Base-by-base conservation (phyloP, 257 asterid species). In the Asclepias syriaca region DNA sequence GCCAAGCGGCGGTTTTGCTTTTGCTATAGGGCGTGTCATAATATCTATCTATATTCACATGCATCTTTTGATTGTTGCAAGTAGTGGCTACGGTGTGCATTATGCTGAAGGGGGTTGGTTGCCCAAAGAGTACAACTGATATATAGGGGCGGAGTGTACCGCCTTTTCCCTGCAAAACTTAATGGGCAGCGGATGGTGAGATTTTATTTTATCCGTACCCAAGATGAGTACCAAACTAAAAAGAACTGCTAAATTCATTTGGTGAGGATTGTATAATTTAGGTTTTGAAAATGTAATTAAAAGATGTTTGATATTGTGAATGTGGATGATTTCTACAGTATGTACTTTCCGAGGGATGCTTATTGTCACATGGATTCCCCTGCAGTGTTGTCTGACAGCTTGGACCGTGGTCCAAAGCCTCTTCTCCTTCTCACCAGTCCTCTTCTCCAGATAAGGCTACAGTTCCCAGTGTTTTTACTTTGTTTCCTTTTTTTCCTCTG, bases 391-490 rank as follows among this genome's bases (percentile, higher is more conserved):
- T 70, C 84, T 82, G 86, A 77, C 84, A 82, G 77, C 24, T 82
- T 77, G 77, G 86, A 79, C 86, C 82, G 56, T 74, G 84, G 86
- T 74, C 82, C 84, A 66, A 58, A n/a, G 61, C 48, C 57, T n/a
- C 19, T 0, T 32, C 67, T 12, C 8, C 65, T 34, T 24, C 72
- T 61, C 75, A 43, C 57, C 40, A 37, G 83, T 79, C 75, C 74
- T 78, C 79, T 54, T 81, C 83, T 76, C 79, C 83, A 66, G 79
- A 76, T 78, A 65, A 81, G 83, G 78, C 72, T 67, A 78, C 72
- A 75, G 72, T 78, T 75, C 72, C 75, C 83, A 34, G 73, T 78
- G 78, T 78, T 71, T 64, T 63, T 71, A 49, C 34, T 69, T 76
- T 57, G 69, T 72, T 66, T 71, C 45, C 66, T 40, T 61, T 56